phyloP scores from a whole-genome alignment of 441 rosid species.

The Dalechampia spathulata region DNA sequence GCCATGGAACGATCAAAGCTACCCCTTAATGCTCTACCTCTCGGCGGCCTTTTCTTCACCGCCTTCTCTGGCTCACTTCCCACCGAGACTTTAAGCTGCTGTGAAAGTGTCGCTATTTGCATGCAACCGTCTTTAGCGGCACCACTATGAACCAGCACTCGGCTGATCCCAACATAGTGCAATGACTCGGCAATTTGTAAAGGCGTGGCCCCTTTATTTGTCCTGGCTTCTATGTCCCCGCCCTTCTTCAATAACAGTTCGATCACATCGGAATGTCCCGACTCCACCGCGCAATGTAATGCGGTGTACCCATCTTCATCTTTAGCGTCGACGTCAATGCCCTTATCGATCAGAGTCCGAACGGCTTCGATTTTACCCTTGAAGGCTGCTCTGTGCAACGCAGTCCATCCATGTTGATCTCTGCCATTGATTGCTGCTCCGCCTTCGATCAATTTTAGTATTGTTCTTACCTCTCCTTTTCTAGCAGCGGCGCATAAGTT shows the following conservation, averaged over 20 bases:
- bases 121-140: slow-evolving; percentile 26
- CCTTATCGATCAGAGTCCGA: slow-evolving; percentile 38
- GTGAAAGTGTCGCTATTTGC: background rate
- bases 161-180: slow-evolving; percentile 41
- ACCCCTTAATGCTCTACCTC: slow-evolving; percentile 26
- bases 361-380: slow-evolving; percentile 42
- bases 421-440: slow-evolving; percentile 46
- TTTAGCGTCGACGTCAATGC: slow-evolving; percentile 43
- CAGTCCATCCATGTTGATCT: slow-evolving; percentile 68
- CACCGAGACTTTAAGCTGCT: background rate
- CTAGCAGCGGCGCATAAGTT: slow-evolving; percentile 37
- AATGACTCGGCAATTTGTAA: slow-evolving; percentile 50
- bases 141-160: slow-evolving; percentile 38
- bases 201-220: slow-evolving; percentile 36
- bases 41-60: slow-evolving; percentile 26
- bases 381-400: slow-evolving; percentile 54
- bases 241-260: slow-evolving; percentile 52
- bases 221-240: slow-evolving; percentile 44
- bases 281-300: slow-evolving; percentile 53
- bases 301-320: slow-evolving; percentile 67
- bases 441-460: slow-evolving; percentile 29
- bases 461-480: slow-evolving; percentile 39
- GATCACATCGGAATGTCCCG: slow-evolving; percentile 41
- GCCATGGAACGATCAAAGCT: slow-evolving; percentile 35
- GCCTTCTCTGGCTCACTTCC: slow-evolving; percentile 15